Evolutionary conservation across 371 early-diverging fungal species (phyloP), one percentile per base, ranked within the genome.

Genomic region (Apophysomyces trapeziformis): DNA sequence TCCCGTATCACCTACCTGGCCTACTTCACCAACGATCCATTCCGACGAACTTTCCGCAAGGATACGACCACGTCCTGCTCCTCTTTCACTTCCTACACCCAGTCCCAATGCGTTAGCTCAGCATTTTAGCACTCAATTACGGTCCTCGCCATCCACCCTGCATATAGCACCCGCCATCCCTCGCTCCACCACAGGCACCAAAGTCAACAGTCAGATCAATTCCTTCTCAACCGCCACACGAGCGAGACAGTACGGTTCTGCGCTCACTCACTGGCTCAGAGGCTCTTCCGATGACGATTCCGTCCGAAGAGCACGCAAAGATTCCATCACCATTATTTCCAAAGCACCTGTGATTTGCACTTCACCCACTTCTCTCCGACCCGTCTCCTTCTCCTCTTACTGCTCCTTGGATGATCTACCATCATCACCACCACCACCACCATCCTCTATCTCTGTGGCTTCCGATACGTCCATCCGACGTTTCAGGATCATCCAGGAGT

Each of bases 401-500:
- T 50, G 21, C 8, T 21, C 21, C 54, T 41, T 41, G 8, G 54
- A 21, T 9, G 21, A 21, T 26, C n/a, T 21, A 21, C 54, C 54
- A 50, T 21, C 54, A 21, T 21, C 21, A n/a, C 21, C 54, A 26
- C 2, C 32, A 26, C 32, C 32, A 26, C 32, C 32, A 26, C 32
- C 32, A 26, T 26, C 32, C 2, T 26, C 32, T 26, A 26, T 26
- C 32, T 26, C 32, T 26, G 32, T 26, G 32, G 32, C 32, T 26
- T 2, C 9, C 0, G 54, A 50, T 21, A 50, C 16, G 8, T 50
- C 21, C 0, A 21, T 21, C 8, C 5, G 21, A 50, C 54, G 54
- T 18, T 50, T 21, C n/a, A 50, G 54, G 54, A 50, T 50, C 21
- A 75, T 87, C 21, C 76, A 82, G 41, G 95, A 94, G 47, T 66